Conservation (phyloP, 192 early-diverging fungal species). For the Coemansia sp. region DNA sequence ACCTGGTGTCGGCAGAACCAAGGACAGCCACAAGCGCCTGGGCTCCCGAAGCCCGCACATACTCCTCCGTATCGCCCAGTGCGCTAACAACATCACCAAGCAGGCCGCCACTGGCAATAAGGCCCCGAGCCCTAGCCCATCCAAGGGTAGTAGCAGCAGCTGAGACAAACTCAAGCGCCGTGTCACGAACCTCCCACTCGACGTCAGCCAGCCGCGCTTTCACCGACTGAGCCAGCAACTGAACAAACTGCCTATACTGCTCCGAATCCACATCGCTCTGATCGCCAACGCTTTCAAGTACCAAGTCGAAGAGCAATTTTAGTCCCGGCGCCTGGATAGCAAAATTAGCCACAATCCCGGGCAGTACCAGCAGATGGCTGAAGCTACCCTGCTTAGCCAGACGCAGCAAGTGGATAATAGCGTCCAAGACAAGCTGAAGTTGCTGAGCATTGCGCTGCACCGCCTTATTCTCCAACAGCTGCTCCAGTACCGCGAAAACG, state of each 20-base stretch:
- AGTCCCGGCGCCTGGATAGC: slow-evolving; percentile 35
- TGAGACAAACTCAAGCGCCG: slow-evolving; percentile 34
- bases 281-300: slow-evolving; percentile 11
- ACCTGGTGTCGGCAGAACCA: neutral
- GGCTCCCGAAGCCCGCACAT: slow-evolving; percentile 43
- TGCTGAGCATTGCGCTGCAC: slow-evolving; percentile 23
- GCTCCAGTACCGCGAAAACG: slow-evolving; percentile 1
- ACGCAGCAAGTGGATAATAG: slow-evolving; percentile 12
- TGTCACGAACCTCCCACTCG: slow-evolving; percentile 49
- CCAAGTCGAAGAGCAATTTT: slow-evolving; percentile 25
- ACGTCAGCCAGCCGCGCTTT: slow-evolving; percentile 29
- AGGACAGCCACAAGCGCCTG: slow-evolving; percentile 17
- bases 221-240: slow-evolving; percentile 2
- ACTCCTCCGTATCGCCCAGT: slow-evolving; percentile 37
- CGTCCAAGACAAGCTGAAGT: slow-evolving; percentile 27
- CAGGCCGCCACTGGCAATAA: neutral
- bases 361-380: slow-evolving; percentile 11
- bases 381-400: slow-evolving; percentile 4
- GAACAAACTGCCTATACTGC: neutral
- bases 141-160: neutral
- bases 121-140: neutral
- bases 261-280: neutral
- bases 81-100: slow-evolving; percentile 15
- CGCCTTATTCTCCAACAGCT: slow-evolving; percentile 8
- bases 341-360: slow-evolving; percentile 20